These are phyloP conservation scores for Colletotrichum lini DNA, from an alignment of 2,329 filamentous ascomycete species.

Conservation along the genomic window DNA sequence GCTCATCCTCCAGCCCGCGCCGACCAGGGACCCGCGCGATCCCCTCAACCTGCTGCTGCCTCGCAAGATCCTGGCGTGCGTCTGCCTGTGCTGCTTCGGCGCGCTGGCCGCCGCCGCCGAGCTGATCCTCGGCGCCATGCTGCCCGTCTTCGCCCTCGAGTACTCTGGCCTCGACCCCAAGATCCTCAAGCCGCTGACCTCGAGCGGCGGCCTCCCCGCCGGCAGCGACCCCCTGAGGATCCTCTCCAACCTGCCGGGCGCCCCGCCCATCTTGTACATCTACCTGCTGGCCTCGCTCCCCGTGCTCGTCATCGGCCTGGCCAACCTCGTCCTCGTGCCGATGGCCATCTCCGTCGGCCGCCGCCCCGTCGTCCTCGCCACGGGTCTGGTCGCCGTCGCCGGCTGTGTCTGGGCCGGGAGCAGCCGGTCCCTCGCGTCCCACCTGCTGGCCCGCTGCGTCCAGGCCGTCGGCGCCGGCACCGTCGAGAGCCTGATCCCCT, in stretches of 20 bases:
- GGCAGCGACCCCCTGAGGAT: slow-evolving; percentile 43
- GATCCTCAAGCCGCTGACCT: slow-evolving; percentile 44
- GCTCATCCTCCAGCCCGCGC: slow-evolving; percentile 28
- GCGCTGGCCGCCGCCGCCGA: slow-evolving; percentile 47
- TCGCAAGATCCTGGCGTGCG: slow-evolving; percentile 13
- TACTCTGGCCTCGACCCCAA: slow-evolving; percentile 51
- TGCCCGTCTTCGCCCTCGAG: slow-evolving; percentile 53
- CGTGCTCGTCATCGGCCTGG: slow-evolving; percentile 51
- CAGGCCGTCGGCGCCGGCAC: slow-evolving; percentile 54
- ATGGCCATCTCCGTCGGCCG: slow-evolving; percentile 54
- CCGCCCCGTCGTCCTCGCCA: slow-evolving; percentile 52
- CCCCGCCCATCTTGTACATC: slow-evolving; percentile 49
- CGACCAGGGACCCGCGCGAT: slow-evolving; percentile 27
- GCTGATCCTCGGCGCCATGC: slow-evolving; percentile 48
- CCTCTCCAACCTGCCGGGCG: slow-evolving; percentile 43
- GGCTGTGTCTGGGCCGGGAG: slow-evolving; percentile 54
- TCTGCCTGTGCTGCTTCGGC: slow-evolving; percentile 44
- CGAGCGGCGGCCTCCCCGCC: slow-evolving; percentile 42
- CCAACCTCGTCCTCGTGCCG: slow-evolving; percentile 53
- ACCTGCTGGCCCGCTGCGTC: slow-evolving; percentile 51
- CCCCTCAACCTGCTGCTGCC: slow-evolving; percentile 29
- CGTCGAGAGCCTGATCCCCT: slow-evolving; percentile 53
- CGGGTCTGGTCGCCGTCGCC: slow-evolving; percentile 49
- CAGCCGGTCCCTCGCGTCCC: slow-evolving; percentile 48
- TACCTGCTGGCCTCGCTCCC: slow-evolving; percentile 53